Evolutionary conservation across 768 basidiomycete genomes (phyloP), one percentile per base, ranked within the genome.

Genomic region (Xanthoconium purpureum): DNA sequence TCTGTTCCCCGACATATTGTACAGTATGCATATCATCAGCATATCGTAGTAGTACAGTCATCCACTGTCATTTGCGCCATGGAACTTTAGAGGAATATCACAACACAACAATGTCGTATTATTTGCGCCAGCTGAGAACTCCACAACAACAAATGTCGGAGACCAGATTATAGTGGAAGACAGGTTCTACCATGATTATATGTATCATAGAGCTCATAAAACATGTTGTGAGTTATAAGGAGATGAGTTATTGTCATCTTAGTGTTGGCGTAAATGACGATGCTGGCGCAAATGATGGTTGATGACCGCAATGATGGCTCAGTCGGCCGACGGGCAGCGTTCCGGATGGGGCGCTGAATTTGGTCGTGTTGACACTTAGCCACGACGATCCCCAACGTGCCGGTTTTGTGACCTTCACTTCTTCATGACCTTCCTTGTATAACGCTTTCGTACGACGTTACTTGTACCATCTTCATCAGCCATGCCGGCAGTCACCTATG

Each of bases 401-500:
- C 30, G 9, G 15, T n/a, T 37, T 17, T 2, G 43, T 24, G 10
- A 18, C 32, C 12, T 18, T 46, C 13, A n/a, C 44, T 47, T 35
- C 60, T 58, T 42, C 45, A 62, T 62, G 61, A 58, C 52, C 52
- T 30, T 52, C 35, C 24, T 38, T 36, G 40, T 49, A 43, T 56
- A 52, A 52, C 24, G 29, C 51, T 46, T 52, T 33, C 33, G 49
- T 57, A 47, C 60, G 45, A 52, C 58, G 11, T 35, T 17, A 43
- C 30, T 24, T 20, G 56, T 35, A 52, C 47, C 29, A 38, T 42
- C n/a, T 30, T 24, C 44, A 56, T 61, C 24, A 24, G 4, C 24
- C 29, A 70, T 71, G 67, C 62, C 67, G 45, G 35, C 44, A 30
- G 53, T 66, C 24, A 59, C 75, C 62, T 94, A 94, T 68, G 89